phyloP scores from a whole-genome alignment of 257 asterid genomes.

The Jacaranda mimosifolia region DNA sequence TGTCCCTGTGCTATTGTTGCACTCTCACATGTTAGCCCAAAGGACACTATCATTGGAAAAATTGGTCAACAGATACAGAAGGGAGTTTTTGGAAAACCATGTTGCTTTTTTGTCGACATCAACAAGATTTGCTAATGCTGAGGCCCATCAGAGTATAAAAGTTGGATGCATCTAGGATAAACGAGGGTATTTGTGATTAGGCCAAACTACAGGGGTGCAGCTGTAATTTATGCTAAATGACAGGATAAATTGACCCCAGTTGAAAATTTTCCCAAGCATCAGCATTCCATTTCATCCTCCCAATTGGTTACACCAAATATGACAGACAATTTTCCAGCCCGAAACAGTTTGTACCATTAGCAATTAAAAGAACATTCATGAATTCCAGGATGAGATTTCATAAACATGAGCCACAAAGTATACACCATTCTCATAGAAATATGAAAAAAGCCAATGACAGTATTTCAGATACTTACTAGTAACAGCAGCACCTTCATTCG shows the following conservation, averaged over 20 bases:
- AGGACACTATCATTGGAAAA: not conserved
- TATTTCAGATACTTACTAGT: slow-evolving; percentile 55
- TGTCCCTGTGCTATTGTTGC: not conserved
- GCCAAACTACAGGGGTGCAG: too few species aligned
- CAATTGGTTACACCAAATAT: not conserved
- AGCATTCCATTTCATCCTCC: not conserved
- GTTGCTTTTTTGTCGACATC: too few species aligned
- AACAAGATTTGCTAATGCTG: too few species aligned
- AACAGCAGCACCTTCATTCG: slow-evolving; percentile 75
- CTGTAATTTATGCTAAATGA: not conserved
- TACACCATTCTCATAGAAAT: not conserved
- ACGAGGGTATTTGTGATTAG: too few species aligned
- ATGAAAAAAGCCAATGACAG: not conserved
- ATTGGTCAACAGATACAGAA: too few species aligned
- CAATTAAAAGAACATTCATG: not conserved
- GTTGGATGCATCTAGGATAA: too few species aligned
- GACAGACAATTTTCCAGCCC: not conserved
- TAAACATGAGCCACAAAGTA: not conserved
- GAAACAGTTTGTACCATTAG: not conserved
- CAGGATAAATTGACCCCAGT: not conserved
- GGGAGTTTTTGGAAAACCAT: not conserved
- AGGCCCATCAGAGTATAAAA: too few species aligned
- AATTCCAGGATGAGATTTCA: not conserved
- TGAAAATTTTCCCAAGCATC: not conserved
- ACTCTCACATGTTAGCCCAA: not conserved